These are phyloP conservation scores for Ambrosia trifida DNA, from an alignment of 129 eudicot species.

Conservation along the genomic window DNA sequence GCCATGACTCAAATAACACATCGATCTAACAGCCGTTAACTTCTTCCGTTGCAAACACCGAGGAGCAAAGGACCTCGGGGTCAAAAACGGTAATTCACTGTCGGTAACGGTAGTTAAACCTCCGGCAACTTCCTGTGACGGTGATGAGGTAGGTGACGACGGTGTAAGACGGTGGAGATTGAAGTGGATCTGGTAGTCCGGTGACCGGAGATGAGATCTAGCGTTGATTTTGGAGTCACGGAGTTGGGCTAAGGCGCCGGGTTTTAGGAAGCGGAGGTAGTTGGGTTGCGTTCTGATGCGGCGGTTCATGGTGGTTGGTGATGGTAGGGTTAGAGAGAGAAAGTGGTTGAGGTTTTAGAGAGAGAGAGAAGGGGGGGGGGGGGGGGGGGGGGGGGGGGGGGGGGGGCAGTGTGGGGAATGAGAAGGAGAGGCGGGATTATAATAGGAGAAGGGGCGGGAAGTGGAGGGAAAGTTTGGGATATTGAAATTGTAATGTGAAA, in stretches of 20 bases:
- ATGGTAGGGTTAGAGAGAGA: slow-evolving; percentile 25
- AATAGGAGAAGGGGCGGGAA: slow-evolving; percentile 35
- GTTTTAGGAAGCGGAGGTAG: slow-evolving; percentile 37
- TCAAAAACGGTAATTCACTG: slow-evolving; percentile 34
- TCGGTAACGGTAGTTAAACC: neutral
- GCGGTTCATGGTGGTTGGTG: slow-evolving; percentile 38
- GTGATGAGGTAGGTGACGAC: slow-evolving; percentile 28
- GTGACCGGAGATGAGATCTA: slow-evolving; percentile 37
- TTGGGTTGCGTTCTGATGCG: slow-evolving; percentile 30
- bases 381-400: neutral
- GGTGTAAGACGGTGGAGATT: slow-evolving; percentile 27
- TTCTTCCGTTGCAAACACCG: slow-evolving; percentile 55
- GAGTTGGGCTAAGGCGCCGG: slow-evolving; percentile 45
- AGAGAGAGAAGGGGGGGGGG: neutral
- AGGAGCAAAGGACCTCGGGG: slow-evolving; percentile 39
- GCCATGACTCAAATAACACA: slow-evolving; percentile 19
- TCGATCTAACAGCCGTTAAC: slow-evolving; percentile 43
- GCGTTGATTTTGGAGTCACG: slow-evolving; percentile 50
- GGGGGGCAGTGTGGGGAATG: neutral
- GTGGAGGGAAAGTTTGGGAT: slow-evolving; percentile 7
- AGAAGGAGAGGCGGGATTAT: slow-evolving; percentile 30
- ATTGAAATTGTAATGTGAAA: slow-evolving; percentile 2
- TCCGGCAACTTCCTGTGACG: slow-evolving; percentile 18
- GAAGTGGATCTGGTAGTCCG: slow-evolving; percentile 29
- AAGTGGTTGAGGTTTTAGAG: neutral